Evolutionary conservation across 805 yeast genomes (phyloP).

Genomic region (Kluyveromyces siamensis): DNA sequence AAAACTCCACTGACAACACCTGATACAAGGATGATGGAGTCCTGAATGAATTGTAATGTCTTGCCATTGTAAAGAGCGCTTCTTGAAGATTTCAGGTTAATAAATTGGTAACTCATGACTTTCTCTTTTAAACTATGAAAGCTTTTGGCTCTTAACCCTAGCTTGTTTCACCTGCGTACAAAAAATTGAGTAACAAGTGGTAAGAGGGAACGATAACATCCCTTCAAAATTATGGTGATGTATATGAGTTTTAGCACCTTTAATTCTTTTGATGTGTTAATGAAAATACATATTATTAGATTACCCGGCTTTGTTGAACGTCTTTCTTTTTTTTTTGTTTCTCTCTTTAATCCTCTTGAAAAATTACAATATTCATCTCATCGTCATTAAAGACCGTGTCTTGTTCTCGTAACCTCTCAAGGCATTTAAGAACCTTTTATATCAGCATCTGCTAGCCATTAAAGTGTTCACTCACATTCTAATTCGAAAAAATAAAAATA

Average conservation of each 20-base stretch:
- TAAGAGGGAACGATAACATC: too few relatives aligned
- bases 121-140: not conserved
- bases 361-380: not conserved
- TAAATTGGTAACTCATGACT: conserved; percentile 4
- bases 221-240: too few relatives aligned
- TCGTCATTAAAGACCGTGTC: too few relatives aligned
- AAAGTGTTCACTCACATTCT: too few relatives aligned
- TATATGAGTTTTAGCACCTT: too few relatives aligned
- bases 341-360: not conserved
- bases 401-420: too few relatives aligned
- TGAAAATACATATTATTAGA: too few relatives aligned
- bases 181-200: too few relatives aligned
- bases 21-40: conserved; percentile 38
- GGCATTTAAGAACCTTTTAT: too few relatives aligned
- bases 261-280: too few relatives aligned
- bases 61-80: conserved; percentile 19
- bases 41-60: conserved; percentile 29
- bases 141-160: too few relatives aligned
- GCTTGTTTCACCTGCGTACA: not conserved
- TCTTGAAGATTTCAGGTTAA: conserved; percentile 8
- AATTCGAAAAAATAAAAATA: not conserved
- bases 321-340: not conserved
- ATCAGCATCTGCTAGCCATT: too few relatives aligned
- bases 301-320: not conserved
- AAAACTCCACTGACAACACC: conserved; percentile 51